A percentile compares a stretch with the other conserved stretches of the same genome.
phyloP scores from a whole-genome alignment of 2,329 filamentous ascomycete genomes.

The Trichoderma sp. region DNA sequence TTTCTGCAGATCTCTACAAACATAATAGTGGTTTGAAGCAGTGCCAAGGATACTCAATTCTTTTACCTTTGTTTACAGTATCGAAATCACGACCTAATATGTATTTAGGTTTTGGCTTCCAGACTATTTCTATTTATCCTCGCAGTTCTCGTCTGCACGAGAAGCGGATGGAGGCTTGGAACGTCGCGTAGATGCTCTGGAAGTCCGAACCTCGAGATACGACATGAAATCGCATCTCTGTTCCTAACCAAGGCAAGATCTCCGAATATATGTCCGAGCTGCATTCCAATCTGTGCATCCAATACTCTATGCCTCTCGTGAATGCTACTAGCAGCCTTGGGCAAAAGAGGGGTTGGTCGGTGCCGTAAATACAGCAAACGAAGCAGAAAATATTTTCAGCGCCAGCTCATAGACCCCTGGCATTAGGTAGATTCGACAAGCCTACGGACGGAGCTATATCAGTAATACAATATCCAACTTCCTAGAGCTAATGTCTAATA shows the following conservation, averaged over 20 bases:
- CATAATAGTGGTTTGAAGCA: background rate
- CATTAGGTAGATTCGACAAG: background rate
- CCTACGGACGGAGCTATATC: background rate
- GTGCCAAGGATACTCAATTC: background rate
- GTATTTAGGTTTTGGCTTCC: background rate
- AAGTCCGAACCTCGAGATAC: too few relatives aligned
- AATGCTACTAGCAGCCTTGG: background rate
- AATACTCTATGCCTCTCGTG: background rate
- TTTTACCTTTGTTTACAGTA: background rate
- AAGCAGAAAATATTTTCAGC: background rate
- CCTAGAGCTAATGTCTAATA: background rate
- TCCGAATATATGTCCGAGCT: background rate
- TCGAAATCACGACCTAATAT: background rate
- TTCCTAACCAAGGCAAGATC: too few relatives aligned
- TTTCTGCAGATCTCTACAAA: background rate
- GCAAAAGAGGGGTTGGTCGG: background rate
- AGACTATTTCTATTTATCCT: background rate
- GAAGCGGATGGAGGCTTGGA: background rate
- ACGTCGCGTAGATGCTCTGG: too few relatives aligned
- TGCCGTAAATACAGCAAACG: background rate
- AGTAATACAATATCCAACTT: background rate
- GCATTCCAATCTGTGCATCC: background rate
- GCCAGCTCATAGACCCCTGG: background rate
- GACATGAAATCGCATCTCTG: too few relatives aligned
- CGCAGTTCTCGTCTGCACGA: background rate